Conservation (phyloP, 805 yeast genomes). For the Schizosaccharomyces pombe region ASM294v3 CU329670.1:2034001-2034500, state of each 20-base stretch:
- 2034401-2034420: background rate
- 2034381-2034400: background rate
- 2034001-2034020: no score
- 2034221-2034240: background rate
- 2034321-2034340: constrained; percentile 4
- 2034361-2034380: background rate
- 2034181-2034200: background rate
- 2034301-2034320: background rate
- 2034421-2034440: constrained; percentile 2
- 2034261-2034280: constrained; percentile 1
- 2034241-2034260: background rate
- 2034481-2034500: background rate
- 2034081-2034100: no score
- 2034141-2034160: no score
- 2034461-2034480: background rate
- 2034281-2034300: constrained; percentile 3
- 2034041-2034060: no score
- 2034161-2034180: background rate
- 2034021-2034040: no score
- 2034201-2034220: background rate
- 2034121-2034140: no score
- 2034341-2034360: background rate
- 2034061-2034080: no score
- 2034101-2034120: no score
- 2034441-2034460: background rate